A percentile compares a stretch with the other conserved stretches of the same genome.
phyloP scores from a whole-genome alignment of 805 yeast genomes.

The Phaffomyces antillensis region DNA sequence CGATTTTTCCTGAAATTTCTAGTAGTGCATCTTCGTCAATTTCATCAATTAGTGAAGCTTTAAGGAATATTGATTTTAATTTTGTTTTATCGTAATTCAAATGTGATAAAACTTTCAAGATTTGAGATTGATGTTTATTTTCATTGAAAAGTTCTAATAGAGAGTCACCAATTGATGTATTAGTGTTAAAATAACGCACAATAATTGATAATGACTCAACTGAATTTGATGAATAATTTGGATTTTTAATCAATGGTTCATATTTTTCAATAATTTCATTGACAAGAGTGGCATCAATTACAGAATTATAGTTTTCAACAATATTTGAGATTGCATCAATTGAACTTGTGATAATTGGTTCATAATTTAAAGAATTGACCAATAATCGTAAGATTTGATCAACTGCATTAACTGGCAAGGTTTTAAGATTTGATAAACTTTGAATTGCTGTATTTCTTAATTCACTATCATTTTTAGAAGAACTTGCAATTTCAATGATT shows the following conservation, averaged over 20 bases:
- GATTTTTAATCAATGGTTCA: slow-evolving; percentile 8
- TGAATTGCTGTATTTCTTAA: slow-evolving; percentile 30
- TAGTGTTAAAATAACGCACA: slow-evolving; percentile 14
- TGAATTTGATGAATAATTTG: slow-evolving; percentile 9
- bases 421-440: slow-evolving; percentile 24
- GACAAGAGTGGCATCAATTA: slow-evolving; percentile 7
- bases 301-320: slow-evolving; percentile 13
- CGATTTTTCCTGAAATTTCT: slow-evolving; percentile 20
- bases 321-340: slow-evolving; percentile 22
- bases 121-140: slow-evolving; percentile 15
- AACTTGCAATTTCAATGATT: slow-evolving; percentile 28
- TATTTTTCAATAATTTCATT: slow-evolving; percentile 10
- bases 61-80: slow-evolving; percentile 15
- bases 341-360: slow-evolving; percentile 28
- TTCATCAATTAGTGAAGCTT: slow-evolving; percentile 19
- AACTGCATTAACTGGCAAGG: slow-evolving; percentile 21
- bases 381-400: slow-evolving; percentile 26
- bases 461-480: slow-evolving; percentile 30
- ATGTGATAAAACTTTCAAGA: slow-evolving; percentile 18
- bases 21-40: slow-evolving; percentile 22
- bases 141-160: slow-evolving; percentile 13
- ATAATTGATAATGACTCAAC: slow-evolving; percentile 19
- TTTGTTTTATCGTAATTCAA: slow-evolving; percentile 12
- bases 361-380: slow-evolving; percentile 27
- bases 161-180: slow-evolving; percentile 15